Base-by-base conservation (phyloP, 106 monocot species). In the Dioscorea alata region DNA sequence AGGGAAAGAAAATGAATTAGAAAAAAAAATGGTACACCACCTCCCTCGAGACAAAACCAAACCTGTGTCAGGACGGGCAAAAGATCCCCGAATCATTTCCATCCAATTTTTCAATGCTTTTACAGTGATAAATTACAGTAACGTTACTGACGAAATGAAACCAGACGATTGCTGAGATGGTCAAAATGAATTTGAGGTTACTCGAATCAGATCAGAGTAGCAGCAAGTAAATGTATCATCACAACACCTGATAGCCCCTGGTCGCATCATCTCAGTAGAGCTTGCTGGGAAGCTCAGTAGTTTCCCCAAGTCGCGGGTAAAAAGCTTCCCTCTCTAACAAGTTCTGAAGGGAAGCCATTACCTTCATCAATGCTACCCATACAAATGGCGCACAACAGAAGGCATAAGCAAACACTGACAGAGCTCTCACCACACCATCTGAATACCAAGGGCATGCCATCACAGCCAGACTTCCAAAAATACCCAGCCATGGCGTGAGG, bases 401-500 rank as follows among this genome's bases (percentile, higher is more conserved):
- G 14, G 85, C 73, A 19, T 94, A 94, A 6, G 32, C 82, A 56
- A 81, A 76, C 69, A 94, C 28, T 7, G 69, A 59, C 50, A 94
- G 65, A 12, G 85, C 94, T 59, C 94, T 76, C 7, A 85, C 78
- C 17, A 94, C 71, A 17, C 94, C 94, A 68, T 85, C 71, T 0
- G 87, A 66, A 66, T 94, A 90, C 94, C 90, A 94, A 2, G 94
- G 94, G 59, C 48, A 85, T 24, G 87, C 87, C 90, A 90, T 85
- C 64, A 88, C 94, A 12, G 49, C 50, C 15, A 94, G 76, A 1
- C 76, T 63, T 21, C 94, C 94, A 0, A 76, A 2, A 8, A 94
- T 67, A 8, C 65, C 90, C 1, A 90, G 31, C 90, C 82, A 87
- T 4, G 87, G 79, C 0, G 85, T 85, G 57, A 90, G 73, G 9